phyloP scores from a whole-genome alignment of 2,329 filamentous ascomycete genomes.

The Aspergillus fumigatus region DNA sequence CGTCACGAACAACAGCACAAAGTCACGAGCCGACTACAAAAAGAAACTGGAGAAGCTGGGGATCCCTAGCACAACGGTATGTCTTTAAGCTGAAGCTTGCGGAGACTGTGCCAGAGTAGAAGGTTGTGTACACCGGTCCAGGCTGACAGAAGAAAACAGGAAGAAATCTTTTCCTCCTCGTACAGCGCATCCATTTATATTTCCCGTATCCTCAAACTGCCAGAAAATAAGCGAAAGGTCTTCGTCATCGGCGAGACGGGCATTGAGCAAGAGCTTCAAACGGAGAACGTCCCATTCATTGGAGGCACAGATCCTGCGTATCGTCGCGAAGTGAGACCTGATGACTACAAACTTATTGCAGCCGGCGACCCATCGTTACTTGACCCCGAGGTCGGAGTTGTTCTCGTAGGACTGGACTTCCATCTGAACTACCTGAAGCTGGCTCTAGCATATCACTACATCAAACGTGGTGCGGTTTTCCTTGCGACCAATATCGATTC shows the following conservation, averaged over 20 bases:
- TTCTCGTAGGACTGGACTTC: conserved; percentile 87
- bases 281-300: conserved; percentile 73
- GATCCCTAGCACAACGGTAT: conserved; percentile 66
- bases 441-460: conserved; percentile 77
- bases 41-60: conserved; percentile 81
- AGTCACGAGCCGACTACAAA: conserved; percentile 86
- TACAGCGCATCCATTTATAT: conserved; percentile 97
- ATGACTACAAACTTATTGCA: conserved; percentile 75
- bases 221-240: conserved; percentile 79
- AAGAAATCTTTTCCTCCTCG: conserved; percentile 93
- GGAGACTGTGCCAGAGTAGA: neutral
- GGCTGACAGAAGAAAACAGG: conserved; percentile 39
- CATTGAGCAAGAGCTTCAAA: conserved; percentile 80
- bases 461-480: conserved; percentile 74
- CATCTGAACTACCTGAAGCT: conserved; percentile 95
- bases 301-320: conserved; percentile 80
- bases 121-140: neutral
- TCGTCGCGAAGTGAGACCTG: conserved; percentile 71
- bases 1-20: conserved; percentile 98
- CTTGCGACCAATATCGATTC: conserved; percentile 92
- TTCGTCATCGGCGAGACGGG: conserved; percentile 89
- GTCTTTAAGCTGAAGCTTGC: conserved; percentile 12
- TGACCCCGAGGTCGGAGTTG: conserved; percentile 83
- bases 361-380: conserved; percentile 64
- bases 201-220: conserved; percentile 78